Evolutionary conservation across 2,329 filamentous ascomycete species (phyloP), one percentile per base, ranked within the genome.

Genomic region (Gliomastix tumulicola): DNA sequence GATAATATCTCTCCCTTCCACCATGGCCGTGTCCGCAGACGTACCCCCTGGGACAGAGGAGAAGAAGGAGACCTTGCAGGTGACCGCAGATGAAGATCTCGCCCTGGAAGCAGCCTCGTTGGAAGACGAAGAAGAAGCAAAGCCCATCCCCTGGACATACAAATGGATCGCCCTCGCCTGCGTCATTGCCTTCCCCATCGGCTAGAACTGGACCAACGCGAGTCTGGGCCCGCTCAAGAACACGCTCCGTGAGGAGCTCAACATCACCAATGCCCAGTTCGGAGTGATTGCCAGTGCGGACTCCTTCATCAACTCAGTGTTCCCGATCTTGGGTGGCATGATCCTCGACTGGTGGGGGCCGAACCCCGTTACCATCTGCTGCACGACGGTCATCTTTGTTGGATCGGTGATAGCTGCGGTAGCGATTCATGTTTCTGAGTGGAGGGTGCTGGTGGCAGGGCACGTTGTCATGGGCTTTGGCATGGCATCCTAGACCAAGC

Each of bases 261-360:
- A 37, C 8, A 45, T 50, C 28, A 49, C 34, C n/a, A 50, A 50
- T 17, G 41, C 47, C 7, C 48, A 50, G 30, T 49, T 50, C 31
- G 48, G 45, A n/a, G 47, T 50, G 17, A 48, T 49, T 18, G 38
- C 36, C 39, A 49, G 44, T 31, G 47, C 48, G 8, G 48, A 50
- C 30, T 37, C 48, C 9, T 49, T 50, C 20, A 44, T 50, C 31
- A 50, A 50, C 38, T 42, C 47, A 10, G 37, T 49, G n/a, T 48
- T 50, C 18, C 45, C 48, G 12, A 50, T 49, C 7, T 9, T 48
- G 3, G 47, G 47, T 2, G 45, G 48, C 5, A 25, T 50, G 34
- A 41, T 48, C 21, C 39, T 50, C 8, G 48, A 50, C 31, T 50
- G 48, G 47, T 49, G 47, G 45, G 45, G 48, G 0, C 46, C 46